Base-by-base conservation (phyloP, 2,329 filamentous ascomycete genomes). In the Colletotrichum lini region DNA sequence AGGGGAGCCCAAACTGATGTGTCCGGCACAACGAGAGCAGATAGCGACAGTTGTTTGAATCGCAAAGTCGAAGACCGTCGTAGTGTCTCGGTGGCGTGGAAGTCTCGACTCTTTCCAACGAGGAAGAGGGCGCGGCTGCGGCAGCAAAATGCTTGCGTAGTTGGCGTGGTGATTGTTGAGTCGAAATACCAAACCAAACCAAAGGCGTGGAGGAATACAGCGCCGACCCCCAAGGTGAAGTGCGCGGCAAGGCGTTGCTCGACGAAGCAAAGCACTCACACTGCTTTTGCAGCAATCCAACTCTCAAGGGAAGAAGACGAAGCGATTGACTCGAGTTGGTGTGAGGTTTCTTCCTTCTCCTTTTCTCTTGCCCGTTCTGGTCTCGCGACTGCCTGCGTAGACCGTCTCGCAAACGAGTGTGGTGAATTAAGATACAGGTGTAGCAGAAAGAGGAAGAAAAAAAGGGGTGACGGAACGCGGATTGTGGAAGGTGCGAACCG, bases 391-490 rank as follows among this genome's bases (percentile, higher is more conserved):
- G 59, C 65, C 65, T 59, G 3, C 23, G 53, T 18, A 63, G 56
- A 40, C 52, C 45, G 65, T 72, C 65, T 69, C 52, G 42, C 53
- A 69, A 68, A 60, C 65, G 65, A 72, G 59, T 30, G 69, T 72
- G 69, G 59, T 69, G 53, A 64, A 59, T 71, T 63, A 59, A 69
- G 69, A 21, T 47, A 54, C 47, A 47, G 26, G 45, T 49, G 64
- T 62, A 65, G 53, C 30, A 30, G 52, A 65, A 71, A 47, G 57
- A 71, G 59, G 65, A 26, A 26, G 9, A 38, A 49, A 63, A 65
- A 72, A 64, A 23, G 72, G 72, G 73, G 64, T 68, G 72, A 73
- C 69, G 70, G 72, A 61, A 65, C 66, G 53, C 54, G 53, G 47
- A 45, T 62, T 63, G 56, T 66, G 44, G 59, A 52, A 68, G 38